Evolutionary conservation across 306 rosid genomes (phyloP), one percentile per base, ranked within the genome.

Genomic region (Cucurbita ficifolia): DNA sequence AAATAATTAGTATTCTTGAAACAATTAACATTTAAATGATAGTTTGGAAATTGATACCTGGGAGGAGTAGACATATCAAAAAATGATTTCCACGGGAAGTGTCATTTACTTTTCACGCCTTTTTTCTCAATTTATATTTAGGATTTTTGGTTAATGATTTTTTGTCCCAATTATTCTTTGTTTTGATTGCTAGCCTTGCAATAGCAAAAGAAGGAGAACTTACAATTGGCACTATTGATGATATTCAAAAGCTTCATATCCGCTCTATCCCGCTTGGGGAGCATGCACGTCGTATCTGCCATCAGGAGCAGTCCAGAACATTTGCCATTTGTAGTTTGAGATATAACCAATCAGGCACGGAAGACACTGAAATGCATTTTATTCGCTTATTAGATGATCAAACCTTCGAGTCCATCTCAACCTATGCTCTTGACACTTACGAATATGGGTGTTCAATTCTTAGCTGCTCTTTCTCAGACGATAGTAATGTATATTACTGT

Each of bases 161-260:
- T 63, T n/a, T 39, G 70, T 72, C 58, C 40, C 17, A n/a, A 22
- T 57, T 18, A 40, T 76, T 49, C 8, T 36, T 16, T 46, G 9
- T 24, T 55, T 29, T 24, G 45, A 5, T 51, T 58, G 52, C 85
- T 92, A 95, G 99, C 83, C 90, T 95, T 80, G 99, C 99, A 4
- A 95, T 95, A 60, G 97, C 99, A 57, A 89, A 95, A 79, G 99
- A 95, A 82, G 99, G 99, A 45, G 97, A 95, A 73, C 99, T 95
- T 57, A 91, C 99, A 40, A 91, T 95, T 60, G 99, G 99, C 76
- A 95, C 97, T 83, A 95, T 95, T 68, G 99, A 94, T 76, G 97
- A 94, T 81, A 95, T 95, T 77, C 99, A 91, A 83, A 95, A 95
- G 83, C 99, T 95, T 75, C 99, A 95, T 78, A 95, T 95, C 71